Percentiles rank a stretch among this genome's conserved stretches.
These are phyloP conservation scores for Persicaria tinctoria DNA, from an alignment of 148 eudicot genomes.

Conservation along the genomic window DNA sequence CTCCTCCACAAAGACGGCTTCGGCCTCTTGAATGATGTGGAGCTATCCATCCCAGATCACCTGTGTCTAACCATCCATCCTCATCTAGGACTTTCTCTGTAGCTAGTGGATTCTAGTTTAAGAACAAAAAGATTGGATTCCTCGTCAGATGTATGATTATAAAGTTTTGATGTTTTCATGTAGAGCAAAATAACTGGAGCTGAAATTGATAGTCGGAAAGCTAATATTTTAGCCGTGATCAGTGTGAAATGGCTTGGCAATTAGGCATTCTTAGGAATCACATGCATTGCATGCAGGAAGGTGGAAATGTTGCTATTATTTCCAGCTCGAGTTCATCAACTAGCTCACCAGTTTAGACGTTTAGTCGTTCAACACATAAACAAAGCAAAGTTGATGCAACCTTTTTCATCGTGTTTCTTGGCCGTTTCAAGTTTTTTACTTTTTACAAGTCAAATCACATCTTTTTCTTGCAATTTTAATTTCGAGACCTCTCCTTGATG, in stretches of 20 bases:
- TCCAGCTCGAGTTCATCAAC: background rate
- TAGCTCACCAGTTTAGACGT: background rate
- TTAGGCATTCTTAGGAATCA: background rate
- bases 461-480: background rate
- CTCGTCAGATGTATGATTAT: background rate
- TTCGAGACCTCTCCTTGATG: background rate
- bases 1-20: conserved; percentile 77
- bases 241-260: background rate
- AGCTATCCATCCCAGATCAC: conserved; percentile 97
- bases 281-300: background rate
- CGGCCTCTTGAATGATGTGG: conserved; percentile 75
- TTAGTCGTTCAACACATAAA: background rate
- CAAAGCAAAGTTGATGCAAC: background rate
- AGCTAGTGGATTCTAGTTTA: conserved; percentile 55
- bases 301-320: background rate
- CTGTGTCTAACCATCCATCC: conserved; percentile 84
- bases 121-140: background rate
- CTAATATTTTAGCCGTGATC: background rate
- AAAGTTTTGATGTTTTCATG: background rate
- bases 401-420: background rate
- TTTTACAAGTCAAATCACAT: background rate
- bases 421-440: background rate
- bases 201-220: background rate
- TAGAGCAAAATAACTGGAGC: background rate
- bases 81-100: conserved; percentile 64